Base-by-base conservation (phyloP, 2,329 filamentous ascomycete species). In the Pseudopithomyces chartarum region DNA sequence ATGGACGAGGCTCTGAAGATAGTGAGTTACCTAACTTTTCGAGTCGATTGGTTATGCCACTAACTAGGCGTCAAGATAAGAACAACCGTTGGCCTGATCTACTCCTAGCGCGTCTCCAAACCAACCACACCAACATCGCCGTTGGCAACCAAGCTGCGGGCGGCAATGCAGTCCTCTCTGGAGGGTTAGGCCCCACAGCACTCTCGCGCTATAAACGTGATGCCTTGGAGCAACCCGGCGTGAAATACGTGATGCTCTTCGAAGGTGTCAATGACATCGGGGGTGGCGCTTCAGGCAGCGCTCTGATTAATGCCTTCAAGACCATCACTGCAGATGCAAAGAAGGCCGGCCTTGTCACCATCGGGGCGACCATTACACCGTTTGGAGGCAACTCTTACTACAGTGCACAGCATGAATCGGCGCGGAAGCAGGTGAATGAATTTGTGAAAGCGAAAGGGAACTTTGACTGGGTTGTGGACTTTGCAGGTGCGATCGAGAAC, bases 251-350 rank as follows among this genome's bases (percentile, higher is more conserved):
- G 20, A 81, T 90, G 76, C 79, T 90, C 36, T 90, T 89, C 68
- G 85, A 88, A 70, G 87, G 87, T 19, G 86, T 90, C 26, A 89
- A 90, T 65, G 87, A 89, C 65, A 88, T 90, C 57, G 87, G 55
- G 20, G 32, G 26, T 39, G 45, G 51, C 45, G 26, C 50, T 26
- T 33, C 55, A 39, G 46, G 36, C 8, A 17, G 38, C 26, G 26
- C 48, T 6, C 33, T 57, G 12, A 57, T 53, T 15, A 40, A 89
- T 15, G 83, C 84, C 1, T 89, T 82, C 65, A 75, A 78, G 54
- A 82, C 85, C 58, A 85, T 89, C 39, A 77, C 80, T 12, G 74
- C 74, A 2, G 79, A 85, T 26, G 76, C 84, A 12, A 82, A 84
- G 63, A 76, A 79, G 0, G 77, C 78, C 0, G 82, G 82, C 0